Conservation (phyloP, 345 rosid genomes). For the Gossypium arboreum region DNA sequence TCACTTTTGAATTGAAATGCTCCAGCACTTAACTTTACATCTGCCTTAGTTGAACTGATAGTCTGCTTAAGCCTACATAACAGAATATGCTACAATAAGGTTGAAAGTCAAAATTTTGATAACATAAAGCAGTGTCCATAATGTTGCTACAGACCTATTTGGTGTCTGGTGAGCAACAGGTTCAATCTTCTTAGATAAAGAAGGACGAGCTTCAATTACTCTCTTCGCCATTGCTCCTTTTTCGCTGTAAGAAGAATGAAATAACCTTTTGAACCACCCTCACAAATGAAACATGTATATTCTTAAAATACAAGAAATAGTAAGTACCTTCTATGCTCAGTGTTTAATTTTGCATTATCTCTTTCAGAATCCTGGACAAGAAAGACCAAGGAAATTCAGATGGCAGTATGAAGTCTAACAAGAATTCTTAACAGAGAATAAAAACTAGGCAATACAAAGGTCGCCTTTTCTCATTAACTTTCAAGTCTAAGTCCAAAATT, state of each 20-base stretch:
- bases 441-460: background rate
- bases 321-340: slow-evolving; percentile 48
- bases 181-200: slow-evolving; percentile 35
- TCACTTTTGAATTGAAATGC: slow-evolving; percentile 56
- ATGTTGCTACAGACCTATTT: slow-evolving; percentile 41
- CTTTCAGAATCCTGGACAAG: slow-evolving; percentile 39
- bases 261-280: slow-evolving; percentile 9
- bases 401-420: background rate
- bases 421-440: background rate
- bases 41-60: slow-evolving; percentile 37
- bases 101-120: background rate
- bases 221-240: slow-evolving; percentile 43
- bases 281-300: slow-evolving; percentile 7
- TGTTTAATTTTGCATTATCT: slow-evolving; percentile 30
- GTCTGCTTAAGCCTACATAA: slow-evolving; percentile 42
- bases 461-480: background rate
- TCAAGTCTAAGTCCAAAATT: background rate
- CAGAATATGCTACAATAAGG: slow-evolving; percentile 15
- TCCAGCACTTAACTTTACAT: slow-evolving; percentile 33
- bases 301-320: slow-evolving; percentile 10
- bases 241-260: slow-evolving; percentile 36
- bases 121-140: background rate
- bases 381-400: slow-evolving; percentile 11
- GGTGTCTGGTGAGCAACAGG: slow-evolving; percentile 32
- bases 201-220: slow-evolving; percentile 34